Evolutionary conservation across 1,284 basidiomycete species (phyloP), one percentile per base, ranked within the genome.

Genomic region (Sphagnurus paluster): DNA sequence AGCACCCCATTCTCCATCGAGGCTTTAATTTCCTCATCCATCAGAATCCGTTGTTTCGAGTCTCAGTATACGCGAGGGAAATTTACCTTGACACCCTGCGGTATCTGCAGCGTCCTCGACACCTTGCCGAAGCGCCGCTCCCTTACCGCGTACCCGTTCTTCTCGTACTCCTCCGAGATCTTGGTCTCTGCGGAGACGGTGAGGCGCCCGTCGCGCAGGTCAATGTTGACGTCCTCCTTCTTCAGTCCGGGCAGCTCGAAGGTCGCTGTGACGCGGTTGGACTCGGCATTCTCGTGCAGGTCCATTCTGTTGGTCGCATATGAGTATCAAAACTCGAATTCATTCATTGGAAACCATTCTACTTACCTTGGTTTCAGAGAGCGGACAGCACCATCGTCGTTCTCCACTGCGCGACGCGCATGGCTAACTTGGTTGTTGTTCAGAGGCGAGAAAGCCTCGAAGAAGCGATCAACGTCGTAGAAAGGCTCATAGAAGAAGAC

Each of bases 51-150:
- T 3, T 20, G 32, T 16, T 28, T 4, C 25, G 6, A 11, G 25
- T n/a, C 16, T 48, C 14, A 19, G 26, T 24, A 45, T 32, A 17
- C 8, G 13, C n/a, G n/a, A n/a, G n/a, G n/a, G n/a, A n/a, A n/a
- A n/a, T n/a, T n/a, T 44, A 73, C 76, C 69, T 76, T 75, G 39
- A 71, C 60, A 3, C 76, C 76, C 50, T 57, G 52, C 19, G 77
- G 75, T 5, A 78, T 66, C 34, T 65, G 57, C 51, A 78, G 42
- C 5, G 66, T 66, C 33, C 78, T 69, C 11, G 71, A 65, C 55
- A 77, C 75, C 42, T 63, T 74, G 38, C 76, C 77, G 39, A 53
- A 70, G 30, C 68, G 62, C 8, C 76, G 66, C 60, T 80, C 79
- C 44, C 72, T 70, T n/a, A 78, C 64, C 14, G 67, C 64, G 45